phyloP scores from a whole-genome alignment of 2,329 filamentous ascomycete genomes.

The Periconia digitata region DNA sequence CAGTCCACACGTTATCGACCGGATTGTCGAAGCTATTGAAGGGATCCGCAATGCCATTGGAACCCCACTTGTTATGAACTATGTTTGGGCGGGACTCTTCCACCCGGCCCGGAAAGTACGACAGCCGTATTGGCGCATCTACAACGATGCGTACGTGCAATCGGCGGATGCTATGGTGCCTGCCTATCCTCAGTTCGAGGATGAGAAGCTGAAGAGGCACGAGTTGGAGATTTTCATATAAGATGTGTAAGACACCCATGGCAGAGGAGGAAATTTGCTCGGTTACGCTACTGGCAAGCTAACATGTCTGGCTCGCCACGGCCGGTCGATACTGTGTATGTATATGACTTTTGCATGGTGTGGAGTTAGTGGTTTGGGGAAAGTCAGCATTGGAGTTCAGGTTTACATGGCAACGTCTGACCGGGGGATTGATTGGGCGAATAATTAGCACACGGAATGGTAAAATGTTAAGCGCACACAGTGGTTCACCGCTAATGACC shows the following conservation, averaged over 20 bases:
- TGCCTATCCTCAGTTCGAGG: constrained; percentile 86
- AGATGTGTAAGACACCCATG: constrained; percentile 16
- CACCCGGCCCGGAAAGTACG: constrained; percentile 95
- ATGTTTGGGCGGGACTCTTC: constrained; percentile 96
- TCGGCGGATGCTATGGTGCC: constrained; percentile 93
- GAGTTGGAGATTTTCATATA: constrained; percentile 84
- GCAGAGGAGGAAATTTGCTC: background rate
- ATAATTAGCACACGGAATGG: constrained; percentile 1
- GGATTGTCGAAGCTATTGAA: constrained; percentile 96
- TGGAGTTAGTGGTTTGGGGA: constrained; percentile 1
- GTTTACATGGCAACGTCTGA: background rate
- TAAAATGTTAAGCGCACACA: constrained; percentile 4
- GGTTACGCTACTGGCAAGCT: background rate
- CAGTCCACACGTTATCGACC: constrained; percentile 95
- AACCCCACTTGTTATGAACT: constrained; percentile 92
- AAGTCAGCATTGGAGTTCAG: constrained; percentile 6
- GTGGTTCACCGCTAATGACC: constrained; percentile 1
- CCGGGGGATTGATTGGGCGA: background rate
- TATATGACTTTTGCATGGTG: constrained; percentile 9
- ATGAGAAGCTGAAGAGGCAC: constrained; percentile 74
- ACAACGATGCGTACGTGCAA: constrained; percentile 96
- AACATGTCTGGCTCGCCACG: background rate
- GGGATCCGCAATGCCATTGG: constrained; percentile 92
- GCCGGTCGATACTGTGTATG: background rate
- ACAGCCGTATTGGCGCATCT: constrained; percentile 92